phyloP scores from a whole-genome alignment of 2,329 filamentous ascomycete genomes.

The Scedosporium dehoogii region DNA sequence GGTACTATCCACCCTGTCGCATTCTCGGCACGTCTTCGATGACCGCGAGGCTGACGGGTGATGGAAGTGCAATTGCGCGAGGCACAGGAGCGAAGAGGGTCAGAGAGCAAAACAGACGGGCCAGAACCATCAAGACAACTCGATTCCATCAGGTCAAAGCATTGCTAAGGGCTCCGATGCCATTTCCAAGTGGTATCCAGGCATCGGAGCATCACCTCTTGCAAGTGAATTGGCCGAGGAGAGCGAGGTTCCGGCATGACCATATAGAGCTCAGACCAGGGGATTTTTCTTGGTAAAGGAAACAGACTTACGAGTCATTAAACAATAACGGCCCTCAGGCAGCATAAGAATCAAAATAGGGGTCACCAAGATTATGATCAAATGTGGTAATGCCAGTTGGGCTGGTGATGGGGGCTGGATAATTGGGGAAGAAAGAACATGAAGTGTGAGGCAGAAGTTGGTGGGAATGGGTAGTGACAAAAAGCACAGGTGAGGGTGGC shows the following conservation, averaged over 20 bases:
- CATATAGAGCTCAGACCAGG: not conserved
- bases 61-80: slow-evolving; percentile 32
- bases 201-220: not conserved
- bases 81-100: not conserved
- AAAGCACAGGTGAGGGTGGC: slow-evolving; percentile 8
- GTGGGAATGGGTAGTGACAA: slow-evolving; percentile 4
- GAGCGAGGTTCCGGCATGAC: slow-evolving; percentile 1
- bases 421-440: slow-evolving; percentile 5
- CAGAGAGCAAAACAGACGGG: not conserved
- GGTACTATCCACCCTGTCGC: slow-evolving; percentile 31
- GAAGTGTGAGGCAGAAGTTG: not conserved
- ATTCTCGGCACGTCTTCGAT: slow-evolving; percentile 30
- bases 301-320: slow-evolving; percentile 40
- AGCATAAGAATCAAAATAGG: slow-evolving; percentile 18
- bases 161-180: not conserved
- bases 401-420: not conserved
- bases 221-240: not conserved
- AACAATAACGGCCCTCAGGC: slow-evolving; percentile 27
- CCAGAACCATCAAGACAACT: slow-evolving; percentile 3
- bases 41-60: slow-evolving; percentile 37
- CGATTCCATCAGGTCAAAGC: slow-evolving; percentile 1
- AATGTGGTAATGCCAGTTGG: slow-evolving; percentile 6
- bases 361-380: slow-evolving; percentile 9
- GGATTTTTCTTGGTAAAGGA: not conserved
- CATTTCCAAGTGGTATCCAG: not conserved